These are phyloP conservation scores for Yueomyces sinensis DNA, from an alignment of 805 yeast genomes.

Conservation along the genomic window DNA sequence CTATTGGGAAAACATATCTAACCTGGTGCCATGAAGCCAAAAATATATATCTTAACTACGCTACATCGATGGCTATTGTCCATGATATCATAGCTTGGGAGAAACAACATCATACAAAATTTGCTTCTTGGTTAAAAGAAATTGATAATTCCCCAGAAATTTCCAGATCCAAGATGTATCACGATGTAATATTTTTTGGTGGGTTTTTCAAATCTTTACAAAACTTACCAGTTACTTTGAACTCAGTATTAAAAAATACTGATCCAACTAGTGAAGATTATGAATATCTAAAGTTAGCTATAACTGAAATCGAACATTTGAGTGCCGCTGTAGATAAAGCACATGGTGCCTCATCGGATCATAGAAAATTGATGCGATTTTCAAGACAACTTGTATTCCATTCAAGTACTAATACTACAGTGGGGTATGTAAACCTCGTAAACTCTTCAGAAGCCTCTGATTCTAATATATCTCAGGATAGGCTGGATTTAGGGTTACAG, in stretches of 20 bases:
- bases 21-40: constrained; percentile 53
- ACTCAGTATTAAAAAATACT: constrained; percentile 41
- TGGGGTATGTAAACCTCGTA: constrained; percentile 15
- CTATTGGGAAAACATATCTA: constrained; percentile 47
- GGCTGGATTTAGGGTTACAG: constrained; percentile 32
- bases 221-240: constrained; percentile 47
- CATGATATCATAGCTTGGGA: constrained; percentile 41
- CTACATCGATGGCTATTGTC: constrained; percentile 46
- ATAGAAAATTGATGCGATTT: constrained; percentile 39
- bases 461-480: constrained; percentile 10
- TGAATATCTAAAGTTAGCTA: constrained; percentile 36
- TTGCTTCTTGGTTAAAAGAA: constrained; percentile 45
- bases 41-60: constrained; percentile 42
- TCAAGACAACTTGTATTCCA: constrained; percentile 24
- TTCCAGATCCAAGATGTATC: constrained; percentile 29
- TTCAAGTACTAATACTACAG: constrained; percentile 12
- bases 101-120: constrained; percentile 28
- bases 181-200: constrained; percentile 42
- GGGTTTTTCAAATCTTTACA: constrained; percentile 44
- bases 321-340: constrained; percentile 47
- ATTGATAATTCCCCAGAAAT: constrained; percentile 37
- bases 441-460: neutral
- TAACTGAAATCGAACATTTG: constrained; percentile 40
- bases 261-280: constrained; percentile 38
- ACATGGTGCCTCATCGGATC: constrained; percentile 48